Evolutionary conservation across 2,329 filamentous ascomycete species (phyloP).

Genomic region (Fusarium ambrosium): DNA sequence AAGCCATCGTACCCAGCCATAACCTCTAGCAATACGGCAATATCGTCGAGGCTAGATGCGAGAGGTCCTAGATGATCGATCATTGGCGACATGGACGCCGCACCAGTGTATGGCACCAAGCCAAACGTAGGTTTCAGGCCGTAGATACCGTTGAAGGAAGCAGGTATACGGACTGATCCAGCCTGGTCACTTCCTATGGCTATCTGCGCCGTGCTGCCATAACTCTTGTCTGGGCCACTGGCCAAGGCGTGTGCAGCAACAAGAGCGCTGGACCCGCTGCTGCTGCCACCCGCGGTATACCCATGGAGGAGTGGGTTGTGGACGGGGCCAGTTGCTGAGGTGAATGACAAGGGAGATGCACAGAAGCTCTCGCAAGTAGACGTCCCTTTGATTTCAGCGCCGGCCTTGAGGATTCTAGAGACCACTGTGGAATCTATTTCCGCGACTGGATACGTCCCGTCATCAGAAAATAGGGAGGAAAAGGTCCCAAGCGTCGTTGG

Average conservation of each 20-base stretch:
- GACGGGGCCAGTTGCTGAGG: slow-evolving; percentile 47
- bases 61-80: slow-evolving; percentile 62
- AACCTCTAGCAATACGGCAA: slow-evolving; percentile 48
- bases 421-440: slow-evolving; percentile 39
- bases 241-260: slow-evolving; percentile 41
- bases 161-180: slow-evolving; percentile 51
- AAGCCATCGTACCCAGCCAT: slow-evolving; percentile 61
- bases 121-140: slow-evolving; percentile 58
- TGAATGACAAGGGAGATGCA: slow-evolving; percentile 46
- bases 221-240: not conserved
- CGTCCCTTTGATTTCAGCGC: slow-evolving; percentile 44
- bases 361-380: slow-evolving; percentile 50
- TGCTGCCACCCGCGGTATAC: slow-evolving; percentile 49
- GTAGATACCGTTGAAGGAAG: slow-evolving; percentile 49
- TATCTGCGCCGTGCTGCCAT: slow-evolving; percentile 40
- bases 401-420: slow-evolving; percentile 44
- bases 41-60: slow-evolving; percentile 55
- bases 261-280: slow-evolving; percentile 50
- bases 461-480: slow-evolving; percentile 14
- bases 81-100: slow-evolving; percentile 55
- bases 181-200: slow-evolving; percentile 51
- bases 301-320: slow-evolving; percentile 45
- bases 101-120: slow-evolving; percentile 60
- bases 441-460: slow-evolving; percentile 35
- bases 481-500: slow-evolving; percentile 44